Evolutionary conservation across 495 filamentous ascomycete genomes (phyloP).

Genomic region (Neurospora sublineolata): DNA sequence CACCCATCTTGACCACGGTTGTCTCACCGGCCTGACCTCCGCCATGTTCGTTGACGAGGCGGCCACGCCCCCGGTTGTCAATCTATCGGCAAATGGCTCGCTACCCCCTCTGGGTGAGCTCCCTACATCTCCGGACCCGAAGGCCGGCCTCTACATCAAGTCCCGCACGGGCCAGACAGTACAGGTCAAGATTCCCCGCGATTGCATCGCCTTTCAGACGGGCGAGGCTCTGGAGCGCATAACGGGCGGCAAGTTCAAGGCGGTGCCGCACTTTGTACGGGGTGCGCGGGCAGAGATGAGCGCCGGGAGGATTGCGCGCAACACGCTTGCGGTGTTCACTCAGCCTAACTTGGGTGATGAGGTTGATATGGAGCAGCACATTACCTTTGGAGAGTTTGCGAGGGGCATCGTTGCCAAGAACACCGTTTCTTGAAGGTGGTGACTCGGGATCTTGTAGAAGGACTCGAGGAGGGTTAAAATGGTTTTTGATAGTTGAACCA

Average conservation of each 20-base stretch:
- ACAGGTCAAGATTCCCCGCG: constrained; percentile 79
- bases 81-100: constrained; percentile 10
- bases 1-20: constrained; percentile 87
- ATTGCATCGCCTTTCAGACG: constrained; percentile 92
- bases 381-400: constrained; percentile 80
- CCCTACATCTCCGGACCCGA: constrained; percentile 59
- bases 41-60: constrained; percentile 92
- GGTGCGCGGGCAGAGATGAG: constrained; percentile 43
- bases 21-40: constrained; percentile 83
- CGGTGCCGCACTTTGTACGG: constrained; percentile 92
- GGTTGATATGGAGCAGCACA: constrained; percentile 59
- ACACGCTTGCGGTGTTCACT: constrained; percentile 94
- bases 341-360: constrained; percentile 87
- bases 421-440: constrained; percentile 34
- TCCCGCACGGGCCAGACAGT: constrained; percentile 65
- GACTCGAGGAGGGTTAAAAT: background rate
- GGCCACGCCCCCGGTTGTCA: constrained; percentile 30
- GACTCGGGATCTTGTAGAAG: background rate
- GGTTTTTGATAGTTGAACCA: background rate
- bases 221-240: constrained; percentile 85
- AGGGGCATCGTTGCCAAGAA: constrained; percentile 73
- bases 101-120: constrained; percentile 53
- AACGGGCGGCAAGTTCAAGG: constrained; percentile 76
- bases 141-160: constrained; percentile 83
- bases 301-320: constrained; percentile 56